Base-by-base conservation (phyloP, 331 rosid genomes). In the Rosa hybrid region DNA sequence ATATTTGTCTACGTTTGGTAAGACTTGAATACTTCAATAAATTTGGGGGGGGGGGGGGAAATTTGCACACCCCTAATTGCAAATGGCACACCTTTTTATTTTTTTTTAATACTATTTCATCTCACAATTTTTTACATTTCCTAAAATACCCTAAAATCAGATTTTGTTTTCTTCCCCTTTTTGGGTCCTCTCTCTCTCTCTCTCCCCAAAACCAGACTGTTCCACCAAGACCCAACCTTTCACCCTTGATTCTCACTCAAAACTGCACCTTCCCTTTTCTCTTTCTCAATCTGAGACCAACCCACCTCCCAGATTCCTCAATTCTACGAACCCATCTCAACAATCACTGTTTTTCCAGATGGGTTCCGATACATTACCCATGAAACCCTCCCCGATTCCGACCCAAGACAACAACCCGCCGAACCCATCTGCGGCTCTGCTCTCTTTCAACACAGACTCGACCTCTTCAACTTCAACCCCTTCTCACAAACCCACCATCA, bases 381-480 rank as follows among this genome's bases (percentile, higher is more conserved):
- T 82, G 25, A 91, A 90, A 80, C 90, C 90, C 7, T 50, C 78
- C 0, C 85, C 84, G 7, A 11, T 84, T 4, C 83, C 90, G 18
- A 78, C 88, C 30, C 90, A 79, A 41, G 98, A 92, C 23, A 86
- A 87, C 2, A 90, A 91, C 45, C 80, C 79, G 0, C 23, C 82
- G 13, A 84, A 71, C 80, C 90, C 96, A 9, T 70, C 91, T n/a
- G 57, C 80, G 1, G 88, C 97, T 75, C 90, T 96, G 21, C 96
- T 93, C 72, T 84, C 98, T 25, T 93, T 95, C 87, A 77, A 77
- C 88, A 95, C 99, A 0, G 96, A 89, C 67, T 75, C 89, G 17
- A 63, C 82, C 0, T 16, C 86, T 5, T 79, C 87, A 17, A 10
- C 63, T 49, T 75, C 85, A 2, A 3, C 76, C 11, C 57, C 82